These are phyloP conservation scores for Nigrospora sphaerica DNA, from an alignment of 2,329 filamentous ascomycete species.

Conservation along the genomic window DNA sequence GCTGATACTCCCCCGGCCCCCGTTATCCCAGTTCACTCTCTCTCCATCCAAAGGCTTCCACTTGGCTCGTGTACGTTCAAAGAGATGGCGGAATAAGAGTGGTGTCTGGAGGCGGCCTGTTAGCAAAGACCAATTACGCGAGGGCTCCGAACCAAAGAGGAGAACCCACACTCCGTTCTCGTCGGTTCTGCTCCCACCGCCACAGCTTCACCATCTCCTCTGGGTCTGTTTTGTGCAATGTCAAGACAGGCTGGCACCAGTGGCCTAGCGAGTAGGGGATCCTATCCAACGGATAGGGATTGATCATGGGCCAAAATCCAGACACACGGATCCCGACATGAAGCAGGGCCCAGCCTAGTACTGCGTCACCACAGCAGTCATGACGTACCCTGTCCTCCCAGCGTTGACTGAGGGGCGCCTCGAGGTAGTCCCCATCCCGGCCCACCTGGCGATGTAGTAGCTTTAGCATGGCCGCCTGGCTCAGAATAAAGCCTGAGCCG, in stretches of 20 bases:
- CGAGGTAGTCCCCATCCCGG: conserved; percentile 27
- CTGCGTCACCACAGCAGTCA: conserved; percentile 47
- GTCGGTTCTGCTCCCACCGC: conserved; percentile 32
- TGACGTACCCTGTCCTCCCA: conserved; percentile 32
- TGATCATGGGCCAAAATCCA: conserved; percentile 43
- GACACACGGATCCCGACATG: conserved; percentile 35
- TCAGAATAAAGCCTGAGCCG: conserved; percentile 39
- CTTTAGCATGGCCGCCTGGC: conserved; percentile 34
- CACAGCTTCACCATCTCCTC: conserved; percentile 42
- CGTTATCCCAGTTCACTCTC: conserved; percentile 4
- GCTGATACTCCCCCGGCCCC: conserved; percentile 1
- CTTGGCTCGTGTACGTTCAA: conserved; percentile 9
- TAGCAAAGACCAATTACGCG: neutral
- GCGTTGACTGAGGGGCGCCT: conserved; percentile 27
- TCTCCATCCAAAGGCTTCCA: neutral
- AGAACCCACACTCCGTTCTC: conserved; percentile 22
- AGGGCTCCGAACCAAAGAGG: neutral
- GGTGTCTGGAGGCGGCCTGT: conserved; percentile 17
- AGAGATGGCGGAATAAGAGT: conserved; percentile 28
- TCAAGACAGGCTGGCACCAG: conserved; percentile 44
- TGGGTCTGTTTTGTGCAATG: conserved; percentile 38
- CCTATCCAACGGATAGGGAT: conserved; percentile 40
- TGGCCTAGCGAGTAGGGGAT: conserved; percentile 38
- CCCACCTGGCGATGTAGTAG: conserved; percentile 25
- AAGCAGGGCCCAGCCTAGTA: conserved; percentile 39